Conservation (phyloP, 768 basidiomycete species). For the Panaeolus papilionaceus region DNA sequence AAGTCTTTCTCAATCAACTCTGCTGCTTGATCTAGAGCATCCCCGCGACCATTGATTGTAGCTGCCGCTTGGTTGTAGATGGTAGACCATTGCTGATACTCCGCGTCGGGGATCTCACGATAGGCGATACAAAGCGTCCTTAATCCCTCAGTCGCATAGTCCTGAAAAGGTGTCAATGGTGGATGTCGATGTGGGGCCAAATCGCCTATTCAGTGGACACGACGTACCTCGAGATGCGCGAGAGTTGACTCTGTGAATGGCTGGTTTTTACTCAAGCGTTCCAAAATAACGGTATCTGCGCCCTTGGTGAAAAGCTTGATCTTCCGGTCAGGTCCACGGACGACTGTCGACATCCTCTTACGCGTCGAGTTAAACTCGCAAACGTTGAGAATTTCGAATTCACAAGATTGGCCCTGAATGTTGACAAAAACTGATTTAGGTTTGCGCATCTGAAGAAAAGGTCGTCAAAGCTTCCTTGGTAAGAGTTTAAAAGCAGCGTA, state of each 20-base stretch:
- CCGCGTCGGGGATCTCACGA: constrained; percentile 89
- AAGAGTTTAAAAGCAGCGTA: constrained; percentile 46
- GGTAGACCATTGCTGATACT: constrained; percentile 87
- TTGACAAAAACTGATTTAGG: constrained; percentile 95
- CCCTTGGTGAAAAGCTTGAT: constrained; percentile 98
- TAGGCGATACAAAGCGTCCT: constrained; percentile 96
- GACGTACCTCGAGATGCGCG: constrained; percentile 83
- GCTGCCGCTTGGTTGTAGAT: constrained; percentile 93
- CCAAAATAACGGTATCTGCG: constrained; percentile 96
- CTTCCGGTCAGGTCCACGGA: constrained; percentile 85
- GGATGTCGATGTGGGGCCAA: constrained; percentile 16
- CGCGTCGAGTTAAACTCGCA: constrained; percentile 99
- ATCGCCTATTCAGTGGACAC: background rate
- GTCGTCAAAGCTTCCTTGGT: constrained; percentile 15
- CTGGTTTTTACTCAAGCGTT: constrained; percentile 88
- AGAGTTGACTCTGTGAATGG: constrained; percentile 86
- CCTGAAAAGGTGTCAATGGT: constrained; percentile 46
- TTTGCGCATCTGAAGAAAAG: constrained; percentile 77
- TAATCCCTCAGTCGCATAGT: constrained; percentile 96
- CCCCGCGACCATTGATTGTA: constrained; percentile 95
- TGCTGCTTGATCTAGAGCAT: constrained; percentile 93
- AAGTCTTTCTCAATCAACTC: constrained; percentile 97
- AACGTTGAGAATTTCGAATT: constrained; percentile 93
- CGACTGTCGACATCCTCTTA: constrained; percentile 96
- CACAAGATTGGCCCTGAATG: constrained; percentile 69